Base-by-base conservation (phyloP, 257 asterid genomes). In the Vinca minor region DNA sequence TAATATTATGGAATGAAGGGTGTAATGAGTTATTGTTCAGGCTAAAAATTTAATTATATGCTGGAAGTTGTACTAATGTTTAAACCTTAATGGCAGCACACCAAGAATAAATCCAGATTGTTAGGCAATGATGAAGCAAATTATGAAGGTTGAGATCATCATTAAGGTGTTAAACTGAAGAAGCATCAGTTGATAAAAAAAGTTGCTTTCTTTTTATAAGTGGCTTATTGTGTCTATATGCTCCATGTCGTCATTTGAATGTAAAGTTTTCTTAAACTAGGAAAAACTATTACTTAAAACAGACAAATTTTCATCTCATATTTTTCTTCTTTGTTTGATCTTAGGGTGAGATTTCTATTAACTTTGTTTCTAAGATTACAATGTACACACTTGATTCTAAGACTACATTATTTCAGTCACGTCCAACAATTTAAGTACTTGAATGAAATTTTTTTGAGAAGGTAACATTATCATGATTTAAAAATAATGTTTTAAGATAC, bases 211-310 rank as follows among this genome's bases (percentile, higher is more conserved):
- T 36, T n/a, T n/a, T n/a, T 3, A 42, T 39, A 5, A 59, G 3
- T 49, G 29, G 42, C 28, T 42, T 12, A 10, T 23, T 28, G 69
- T 23, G 26, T 35, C 15, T 29, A n/a, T 38, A 50, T 49, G 41
- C 48, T 36, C 54, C 15, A 5, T 28, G 55, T 66, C 46, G 11
- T 41, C 42, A 55, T 29, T 36, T 38, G 53, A 34, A 50, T 26
- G 25, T 69, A 50, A 36, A 68, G 66, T 68, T 68, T 58, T 17
- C 72, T 59, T 68, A 47, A 23, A 26, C 52, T 14, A 44, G 60
- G 72, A 23, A 54, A 65, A 36, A 26, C 58, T 5, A 47, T 34
- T 2, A 2, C 38, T 2, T 34, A 17, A 23, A 8, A 26, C 65
- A 20, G 63, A 18, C n/a, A 8, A 3, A 14, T 59, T n/a, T n/a